Conservation (phyloP, 1,139 yeast genomes). For the Schwanniomyces etchellsii region DNA sequence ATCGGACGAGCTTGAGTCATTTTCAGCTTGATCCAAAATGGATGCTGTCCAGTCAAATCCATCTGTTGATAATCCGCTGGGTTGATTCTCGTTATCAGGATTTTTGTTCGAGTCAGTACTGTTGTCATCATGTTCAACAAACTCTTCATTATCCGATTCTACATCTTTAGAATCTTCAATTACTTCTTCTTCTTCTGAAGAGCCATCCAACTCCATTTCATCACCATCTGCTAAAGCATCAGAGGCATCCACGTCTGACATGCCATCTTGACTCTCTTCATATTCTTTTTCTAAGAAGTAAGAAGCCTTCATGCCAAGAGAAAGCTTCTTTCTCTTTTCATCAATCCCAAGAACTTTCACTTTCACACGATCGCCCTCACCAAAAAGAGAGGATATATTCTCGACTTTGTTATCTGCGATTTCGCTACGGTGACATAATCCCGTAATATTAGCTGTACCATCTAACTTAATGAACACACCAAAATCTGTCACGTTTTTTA, state of each 20-base stretch:
- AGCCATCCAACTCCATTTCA: constrained; percentile 20
- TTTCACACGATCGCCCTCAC: constrained; percentile 86
- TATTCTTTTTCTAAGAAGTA: constrained; percentile 47
- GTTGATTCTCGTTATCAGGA: constrained; percentile 8
- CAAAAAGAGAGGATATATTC: constrained; percentile 57
- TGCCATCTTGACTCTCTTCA: constrained; percentile 18
- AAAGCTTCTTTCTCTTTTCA: constrained; percentile 61
- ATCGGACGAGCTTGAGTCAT: constrained; percentile 45
- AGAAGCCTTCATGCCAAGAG: constrained; percentile 93
- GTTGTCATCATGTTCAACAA: constrained; percentile 17
- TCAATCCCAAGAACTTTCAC: constrained; percentile 69
- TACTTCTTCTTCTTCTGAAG: constrained; percentile 17
- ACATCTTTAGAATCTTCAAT: constrained; percentile 19
- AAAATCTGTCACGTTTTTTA: constrained; percentile 73
- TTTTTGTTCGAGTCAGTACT: constrained; percentile 14
- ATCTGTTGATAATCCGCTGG: constrained; percentile 65
- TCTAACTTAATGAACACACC: constrained; percentile 87
- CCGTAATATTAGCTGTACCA: constrained; percentile 70
- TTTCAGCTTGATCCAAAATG: constrained; percentile 73
- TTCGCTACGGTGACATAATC: constrained; percentile 83
- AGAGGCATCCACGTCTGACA: constrained; percentile 17
- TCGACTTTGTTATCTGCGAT: constrained; percentile 63
- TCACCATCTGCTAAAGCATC: neutral
- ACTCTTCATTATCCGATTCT: constrained; percentile 10
- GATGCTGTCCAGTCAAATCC: constrained; percentile 96